Evolutionary conservation across 2,329 filamentous ascomycete genomes (phyloP).

Genomic region (Coniochaeta prunicola): DNA sequence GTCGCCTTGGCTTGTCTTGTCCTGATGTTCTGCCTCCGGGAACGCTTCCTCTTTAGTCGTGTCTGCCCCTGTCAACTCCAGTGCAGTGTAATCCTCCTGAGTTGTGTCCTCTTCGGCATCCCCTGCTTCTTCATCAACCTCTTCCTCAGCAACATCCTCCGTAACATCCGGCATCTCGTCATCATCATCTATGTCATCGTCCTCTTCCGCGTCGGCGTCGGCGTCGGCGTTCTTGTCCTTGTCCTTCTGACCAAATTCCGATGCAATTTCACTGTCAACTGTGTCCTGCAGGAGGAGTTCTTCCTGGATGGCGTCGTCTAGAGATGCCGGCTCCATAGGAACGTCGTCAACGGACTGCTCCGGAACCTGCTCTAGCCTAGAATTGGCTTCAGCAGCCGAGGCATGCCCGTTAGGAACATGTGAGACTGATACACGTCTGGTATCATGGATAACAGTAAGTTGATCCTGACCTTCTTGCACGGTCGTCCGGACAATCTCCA

Average conservation of each 20-base stretch:
- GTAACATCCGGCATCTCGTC: not conserved
- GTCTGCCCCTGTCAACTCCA: not conserved
- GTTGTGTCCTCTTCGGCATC: not conserved
- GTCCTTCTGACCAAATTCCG: not conserved
- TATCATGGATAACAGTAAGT: not conserved
- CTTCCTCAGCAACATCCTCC: not conserved
- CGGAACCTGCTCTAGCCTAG: not conserved
- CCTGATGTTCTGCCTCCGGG: slow-evolving; percentile 1
- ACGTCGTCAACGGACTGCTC: not conserved
- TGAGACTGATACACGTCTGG: not conserved
- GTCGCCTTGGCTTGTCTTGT: slow-evolving; percentile 1
- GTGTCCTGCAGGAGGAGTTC: not conserved
- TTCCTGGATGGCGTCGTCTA: not conserved
- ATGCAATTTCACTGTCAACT: not conserved
- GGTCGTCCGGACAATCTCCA: not conserved
- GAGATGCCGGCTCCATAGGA: not conserved
- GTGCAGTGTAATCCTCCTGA: not conserved
- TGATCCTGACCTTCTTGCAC: not conserved
- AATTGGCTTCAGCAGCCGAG: not conserved
- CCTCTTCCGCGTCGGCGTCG: slow-evolving; percentile 1
- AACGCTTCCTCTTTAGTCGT: slow-evolving; percentile 2
- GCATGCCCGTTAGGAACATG: not conserved
- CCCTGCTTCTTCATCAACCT: not conserved
- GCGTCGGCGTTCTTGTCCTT: not conserved
- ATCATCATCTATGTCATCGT: slow-evolving; percentile 1